Evolutionary conservation across 805 yeast genomes (phyloP).

Genomic region (Lipomyces japonicus): DNA sequence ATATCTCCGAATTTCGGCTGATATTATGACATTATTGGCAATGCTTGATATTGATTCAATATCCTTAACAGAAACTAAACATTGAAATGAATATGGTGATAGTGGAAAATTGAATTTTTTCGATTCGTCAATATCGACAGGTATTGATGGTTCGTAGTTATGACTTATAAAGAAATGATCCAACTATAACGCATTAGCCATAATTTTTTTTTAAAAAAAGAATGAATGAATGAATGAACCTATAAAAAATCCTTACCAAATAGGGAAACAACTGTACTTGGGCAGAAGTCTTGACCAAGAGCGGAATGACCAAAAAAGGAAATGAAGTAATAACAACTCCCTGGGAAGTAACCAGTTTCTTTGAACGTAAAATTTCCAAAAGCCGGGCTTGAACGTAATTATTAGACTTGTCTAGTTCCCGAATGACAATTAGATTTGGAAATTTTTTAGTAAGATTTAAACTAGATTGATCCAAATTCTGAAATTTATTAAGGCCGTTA

Average conservation of each 20-base stretch:
- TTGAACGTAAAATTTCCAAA: conserved; percentile 23
- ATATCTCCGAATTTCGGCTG: conserved; percentile 52
- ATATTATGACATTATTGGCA: conserved; percentile 38
- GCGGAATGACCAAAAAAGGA: conserved; percentile 19
- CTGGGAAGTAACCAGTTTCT: conserved; percentile 6
- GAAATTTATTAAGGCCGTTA: background rate
- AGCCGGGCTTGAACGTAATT: conserved; percentile 23
- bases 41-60: conserved; percentile 13
- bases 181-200: conserved; percentile 10
- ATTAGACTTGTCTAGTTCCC: conserved; percentile 19
- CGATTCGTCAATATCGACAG: background rate
- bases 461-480: background rate
- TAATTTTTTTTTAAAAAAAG: too few species aligned
- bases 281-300: conserved; percentile 1
- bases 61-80: conserved; percentile 8
- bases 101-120: conserved; percentile 5
- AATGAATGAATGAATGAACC: too few species aligned
- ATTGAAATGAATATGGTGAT: conserved; percentile 3
- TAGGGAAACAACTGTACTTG: conserved; percentile 15
- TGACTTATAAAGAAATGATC: conserved; percentile 26
- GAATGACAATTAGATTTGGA: conserved; percentile 19
- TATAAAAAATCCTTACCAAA: conserved; percentile 10
- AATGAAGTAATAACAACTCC: conserved; percentile 12
- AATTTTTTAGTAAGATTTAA: background rate
- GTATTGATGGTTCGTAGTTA: conserved; percentile 9